Evolutionary conservation across 2,329 filamentous ascomycete species (phyloP).

Genomic region (Ceratocystis huliohia): DNA sequence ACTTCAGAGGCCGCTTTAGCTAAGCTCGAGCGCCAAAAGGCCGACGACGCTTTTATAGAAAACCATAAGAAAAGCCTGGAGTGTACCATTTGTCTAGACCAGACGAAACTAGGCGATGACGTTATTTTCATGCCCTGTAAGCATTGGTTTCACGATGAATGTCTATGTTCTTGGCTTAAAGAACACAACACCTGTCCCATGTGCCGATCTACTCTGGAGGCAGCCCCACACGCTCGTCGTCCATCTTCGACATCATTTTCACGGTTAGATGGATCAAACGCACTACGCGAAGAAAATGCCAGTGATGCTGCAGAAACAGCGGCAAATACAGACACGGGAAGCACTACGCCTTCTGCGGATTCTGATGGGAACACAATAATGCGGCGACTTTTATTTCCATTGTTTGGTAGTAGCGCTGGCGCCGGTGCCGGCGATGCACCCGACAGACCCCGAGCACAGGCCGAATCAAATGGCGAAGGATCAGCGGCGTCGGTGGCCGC

Average conservation of each 20-base stretch:
- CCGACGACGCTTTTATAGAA: conserved; percentile 45
- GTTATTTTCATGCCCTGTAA: conserved; percentile 72
- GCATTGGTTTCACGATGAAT: conserved; percentile 85
- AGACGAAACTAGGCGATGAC: conserved; percentile 58
- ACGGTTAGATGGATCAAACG: background rate
- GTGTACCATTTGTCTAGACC: conserved; percentile 92
- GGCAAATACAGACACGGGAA: background rate
- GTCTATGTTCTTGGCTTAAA: conserved; percentile 69
- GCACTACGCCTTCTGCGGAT: background rate
- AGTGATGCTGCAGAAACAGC: background rate
- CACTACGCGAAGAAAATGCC: background rate
- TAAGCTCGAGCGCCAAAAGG: conserved; percentile 55
- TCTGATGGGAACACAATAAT: background rate
- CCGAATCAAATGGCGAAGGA: background rate
- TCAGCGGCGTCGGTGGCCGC: background rate
- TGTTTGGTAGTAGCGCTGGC: background rate
- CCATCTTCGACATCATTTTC: background rate
- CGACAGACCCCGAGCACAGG: background rate
- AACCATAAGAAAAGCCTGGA: conserved; percentile 42
- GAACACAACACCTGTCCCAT: conserved; percentile 91
- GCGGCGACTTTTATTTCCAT: background rate
- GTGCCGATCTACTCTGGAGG: conserved; percentile 50
- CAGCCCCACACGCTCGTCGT: background rate
- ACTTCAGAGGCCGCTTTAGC: conserved; percentile 64
- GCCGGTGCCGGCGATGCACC: no score